phyloP scores from a whole-genome alignment of 306 rosid species.

The Rosa lucieae region DNA sequence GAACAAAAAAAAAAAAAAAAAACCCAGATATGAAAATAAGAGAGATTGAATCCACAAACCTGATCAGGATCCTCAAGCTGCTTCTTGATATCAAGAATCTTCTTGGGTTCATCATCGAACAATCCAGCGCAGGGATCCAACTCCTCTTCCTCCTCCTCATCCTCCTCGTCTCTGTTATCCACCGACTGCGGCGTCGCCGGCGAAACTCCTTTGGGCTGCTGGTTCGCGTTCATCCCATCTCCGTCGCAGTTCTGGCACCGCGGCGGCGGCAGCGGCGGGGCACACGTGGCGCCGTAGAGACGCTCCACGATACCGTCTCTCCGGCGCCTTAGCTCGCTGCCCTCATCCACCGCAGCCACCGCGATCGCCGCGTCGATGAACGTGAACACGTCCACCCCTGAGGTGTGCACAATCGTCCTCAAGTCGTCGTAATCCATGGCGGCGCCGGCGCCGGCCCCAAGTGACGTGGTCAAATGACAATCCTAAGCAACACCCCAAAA shows the following conservation, averaged over 20 bases:
- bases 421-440: conserved; percentile 86
- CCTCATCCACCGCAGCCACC: conserved; percentile 68
- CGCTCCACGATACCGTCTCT: conserved; percentile 79
- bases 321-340: conserved; percentile 59
- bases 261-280: conserved; percentile 33
- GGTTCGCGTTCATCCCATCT: conserved; percentile 22
- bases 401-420: conserved; percentile 62
- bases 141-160: conserved; percentile 27
- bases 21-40: not conserved
- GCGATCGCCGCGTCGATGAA: conserved; percentile 83
- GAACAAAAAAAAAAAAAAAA: not conserved
- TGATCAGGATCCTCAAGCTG: conserved; percentile 76
- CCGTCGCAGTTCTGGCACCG: conserved; percentile 51
- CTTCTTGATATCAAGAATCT: conserved; percentile 77
- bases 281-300: conserved; percentile 50
- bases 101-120: conserved; percentile 85
- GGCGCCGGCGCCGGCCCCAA: not conserved
- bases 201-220: conserved; percentile 30
- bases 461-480: not conserved
- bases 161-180: conserved; percentile 42
- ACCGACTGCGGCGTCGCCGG: conserved; percentile 68
- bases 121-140: conserved; percentile 69
- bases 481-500: no score
- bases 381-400: conserved; percentile 84
- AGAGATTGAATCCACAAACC: conserved; percentile 34